Base-by-base conservation (phyloP, 805 yeast species). In the Saccharomycopsis fibuligera region DNA sequence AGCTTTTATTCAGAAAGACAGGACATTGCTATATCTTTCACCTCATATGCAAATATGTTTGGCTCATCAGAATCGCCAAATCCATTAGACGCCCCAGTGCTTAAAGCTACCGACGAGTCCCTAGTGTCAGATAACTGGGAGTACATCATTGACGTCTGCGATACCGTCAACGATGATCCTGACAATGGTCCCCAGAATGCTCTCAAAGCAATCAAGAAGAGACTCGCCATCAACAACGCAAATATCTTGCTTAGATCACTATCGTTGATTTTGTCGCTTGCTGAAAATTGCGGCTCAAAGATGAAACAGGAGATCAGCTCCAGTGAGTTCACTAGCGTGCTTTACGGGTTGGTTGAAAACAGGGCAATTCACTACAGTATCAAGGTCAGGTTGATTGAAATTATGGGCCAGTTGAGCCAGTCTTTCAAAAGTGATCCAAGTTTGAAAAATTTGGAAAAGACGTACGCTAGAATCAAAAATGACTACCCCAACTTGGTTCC, bases 281-380 rank as follows among this genome's bases (percentile, higher is more conserved):
- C 88, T 2, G 88, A 83, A 60, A 85, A 84, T 62, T 83, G 91
- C 62, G 90, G 90, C 2, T 77, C 87, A 10, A 72, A 79, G 60
- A 73, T 79, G 67, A 78, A 76, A 56, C 80, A 70, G 50, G 79
- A 77, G 55, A 74, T 85, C 33, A 79, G 86, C 17, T 72, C 84
- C 19, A 72, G 73, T 54, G 56, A 68, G 2, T 81, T 82, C 58
- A 75, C 81, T 16, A 62, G 63, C 29, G 30, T 10, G 10, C 63
- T 85, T 39, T 58, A 70, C 27, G 68, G 70, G 47, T 65, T 88
- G 53, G 68, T 78, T 8, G 68, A 72, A 16, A 85, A 79, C 56
- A 60, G 68, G 6, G 63, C 68, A 35, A 75, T 83, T 29, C 96
- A 90, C 66, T 63, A 69, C 24, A 73, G 79, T 2, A 84, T 93